phyloP scores from a whole-genome alignment of 2,329 filamentous ascomycete species.

The Sarocladium brachiariae region DNA sequence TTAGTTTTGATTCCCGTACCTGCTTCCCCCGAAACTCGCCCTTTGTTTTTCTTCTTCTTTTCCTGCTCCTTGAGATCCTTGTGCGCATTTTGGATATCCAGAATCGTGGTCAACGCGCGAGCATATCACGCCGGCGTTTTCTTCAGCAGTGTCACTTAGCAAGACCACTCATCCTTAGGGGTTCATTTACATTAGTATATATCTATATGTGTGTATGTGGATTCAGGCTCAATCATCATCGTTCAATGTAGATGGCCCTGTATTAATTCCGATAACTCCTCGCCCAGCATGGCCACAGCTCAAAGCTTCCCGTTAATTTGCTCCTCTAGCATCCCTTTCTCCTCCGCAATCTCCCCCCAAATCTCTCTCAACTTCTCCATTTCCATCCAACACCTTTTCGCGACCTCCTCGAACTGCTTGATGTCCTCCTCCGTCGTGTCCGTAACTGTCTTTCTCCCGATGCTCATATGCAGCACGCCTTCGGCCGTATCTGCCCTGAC shows the following conservation, averaged over 20 bases:
- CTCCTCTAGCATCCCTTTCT: constrained; percentile 11
- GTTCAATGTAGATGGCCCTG: too few species aligned
- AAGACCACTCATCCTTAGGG: too few species aligned
- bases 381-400: constrained; percentile 56
- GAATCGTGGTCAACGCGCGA: too few species aligned
- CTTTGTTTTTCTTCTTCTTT: background rate
- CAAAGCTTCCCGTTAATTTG: constrained; percentile 6
- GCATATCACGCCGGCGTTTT: too few species aligned
- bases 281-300: too few species aligned
- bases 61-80: too few species aligned
- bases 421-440: constrained; percentile 55
- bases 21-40: background rate
- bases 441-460: constrained; percentile 52
- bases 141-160: too few species aligned
- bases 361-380: constrained; percentile 64
- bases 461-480: constrained; percentile 42
- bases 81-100: too few species aligned
- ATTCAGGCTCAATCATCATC: too few species aligned
- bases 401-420: constrained; percentile 55
- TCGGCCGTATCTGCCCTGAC: constrained; percentile 34
- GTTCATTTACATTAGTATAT: too few species aligned
- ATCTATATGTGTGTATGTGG: too few species aligned
- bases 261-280: too few species aligned
- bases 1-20: background rate
- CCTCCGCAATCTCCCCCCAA: constrained; percentile 48